These are phyloP conservation scores for Starmerella kuoi DNA, from an alignment of 805 yeast species.

Conservation along the genomic window DNA sequence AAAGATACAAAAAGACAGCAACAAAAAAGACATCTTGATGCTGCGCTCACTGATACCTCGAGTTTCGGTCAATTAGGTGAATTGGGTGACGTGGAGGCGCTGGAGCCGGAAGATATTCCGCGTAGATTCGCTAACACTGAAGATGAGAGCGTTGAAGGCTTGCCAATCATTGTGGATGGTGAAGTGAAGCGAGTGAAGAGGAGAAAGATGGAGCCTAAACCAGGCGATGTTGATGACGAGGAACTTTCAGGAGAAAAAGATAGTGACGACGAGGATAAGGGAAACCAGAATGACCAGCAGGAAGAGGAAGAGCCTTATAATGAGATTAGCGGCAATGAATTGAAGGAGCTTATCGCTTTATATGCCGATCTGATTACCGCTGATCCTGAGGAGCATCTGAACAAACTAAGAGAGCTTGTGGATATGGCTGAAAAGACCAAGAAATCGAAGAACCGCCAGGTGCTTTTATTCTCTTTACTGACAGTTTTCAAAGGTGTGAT, in stretches of 20 bases:
- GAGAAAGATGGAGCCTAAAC: conserved; percentile 24
- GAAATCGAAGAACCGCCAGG: conserved; percentile 46
- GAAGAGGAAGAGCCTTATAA: conserved; percentile 32
- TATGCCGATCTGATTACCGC: conserved; percentile 67
- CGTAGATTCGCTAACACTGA: conserved; percentile 35
- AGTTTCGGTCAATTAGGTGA: conserved; percentile 9
- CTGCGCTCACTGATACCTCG: conserved; percentile 1
- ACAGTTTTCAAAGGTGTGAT: conserved; percentile 76
- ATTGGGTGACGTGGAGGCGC: conserved; percentile 11
- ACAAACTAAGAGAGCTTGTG: conserved; percentile 44
- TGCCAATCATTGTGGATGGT: conserved; percentile 70
- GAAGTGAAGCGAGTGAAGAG: conserved; percentile 48
- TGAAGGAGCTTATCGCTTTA: conserved; percentile 76
- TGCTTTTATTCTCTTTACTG: conserved; percentile 65
- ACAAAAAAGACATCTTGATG: neutral
- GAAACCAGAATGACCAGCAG: conserved; percentile 7
- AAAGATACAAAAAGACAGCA: neutral
- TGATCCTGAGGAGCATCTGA: conserved; percentile 77
- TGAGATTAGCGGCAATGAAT: conserved; percentile 42
- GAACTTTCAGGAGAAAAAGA: conserved; percentile 25
- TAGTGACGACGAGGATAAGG: conserved; percentile 19
- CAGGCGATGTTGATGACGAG: conserved; percentile 24
- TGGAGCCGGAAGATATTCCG: conserved; percentile 61
- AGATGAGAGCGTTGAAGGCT: conserved; percentile 43
- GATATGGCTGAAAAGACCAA: conserved; percentile 20